Evolutionary conservation across 352 stramenopile genomes (phyloP).

Genomic region (Phytophthora idaei): DNA sequence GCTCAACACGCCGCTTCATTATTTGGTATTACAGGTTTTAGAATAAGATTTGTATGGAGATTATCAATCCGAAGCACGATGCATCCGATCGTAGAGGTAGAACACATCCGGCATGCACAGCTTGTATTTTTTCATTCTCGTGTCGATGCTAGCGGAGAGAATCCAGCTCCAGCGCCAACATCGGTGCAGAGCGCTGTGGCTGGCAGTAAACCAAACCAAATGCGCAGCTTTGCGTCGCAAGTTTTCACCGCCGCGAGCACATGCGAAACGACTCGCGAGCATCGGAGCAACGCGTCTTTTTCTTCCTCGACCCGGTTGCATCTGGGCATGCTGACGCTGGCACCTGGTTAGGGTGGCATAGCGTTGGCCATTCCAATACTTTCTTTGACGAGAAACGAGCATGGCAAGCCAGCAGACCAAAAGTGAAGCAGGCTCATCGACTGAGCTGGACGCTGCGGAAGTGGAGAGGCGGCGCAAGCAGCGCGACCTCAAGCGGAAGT

Average conservation of each 20-base stretch:
- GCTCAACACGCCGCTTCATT: conserved; percentile 31
- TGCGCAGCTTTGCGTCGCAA: conserved; percentile 24
- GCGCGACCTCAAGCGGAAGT: conserved; percentile 54
- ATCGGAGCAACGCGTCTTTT: conserved; percentile 38
- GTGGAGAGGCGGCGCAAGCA: conserved; percentile 49
- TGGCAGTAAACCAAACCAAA: conserved; percentile 35
- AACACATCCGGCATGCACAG: conserved; percentile 33
- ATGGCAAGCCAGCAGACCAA: conserved; percentile 36
- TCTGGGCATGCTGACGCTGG: conserved; percentile 37
- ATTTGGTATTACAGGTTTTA: conserved; percentile 18
- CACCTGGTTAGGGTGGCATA: conserved; percentile 24
- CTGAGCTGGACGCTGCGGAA: conserved; percentile 31
- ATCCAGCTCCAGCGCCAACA: conserved; percentile 29
- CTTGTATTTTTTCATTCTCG: conserved; percentile 37
- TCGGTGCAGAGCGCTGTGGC: conserved; percentile 26
- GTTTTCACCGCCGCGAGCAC: conserved; percentile 18
- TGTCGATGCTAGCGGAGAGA: conserved; percentile 39
- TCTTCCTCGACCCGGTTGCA: conserved; percentile 33
- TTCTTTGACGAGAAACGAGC: conserved; percentile 23
- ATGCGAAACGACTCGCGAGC: conserved; percentile 36
- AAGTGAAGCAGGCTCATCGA: conserved; percentile 5
- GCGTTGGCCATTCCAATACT: conserved; percentile 35
- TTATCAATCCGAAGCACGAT: background rate
- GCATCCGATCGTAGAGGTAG: conserved; percentile 20
- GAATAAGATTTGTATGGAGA: background rate